Conservation (phyloP, 2,329 filamentous ascomycete genomes). For the Colletotrichum sp. region DNA sequence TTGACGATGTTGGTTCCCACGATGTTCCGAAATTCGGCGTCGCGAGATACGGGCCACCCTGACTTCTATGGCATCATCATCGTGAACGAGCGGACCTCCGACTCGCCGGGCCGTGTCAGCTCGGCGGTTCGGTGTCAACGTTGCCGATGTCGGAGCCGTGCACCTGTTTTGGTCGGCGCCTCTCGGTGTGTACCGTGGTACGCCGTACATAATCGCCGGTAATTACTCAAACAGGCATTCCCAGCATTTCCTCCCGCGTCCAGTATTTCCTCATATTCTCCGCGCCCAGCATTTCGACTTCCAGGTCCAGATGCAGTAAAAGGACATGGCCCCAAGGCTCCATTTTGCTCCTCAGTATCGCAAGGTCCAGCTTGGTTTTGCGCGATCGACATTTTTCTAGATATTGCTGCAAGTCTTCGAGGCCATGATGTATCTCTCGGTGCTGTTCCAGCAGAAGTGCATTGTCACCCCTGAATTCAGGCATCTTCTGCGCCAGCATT, state of each 20-base stretch:
- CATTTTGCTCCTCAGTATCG: constrained; percentile 72
- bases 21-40: background rate
- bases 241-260: constrained; percentile 75
- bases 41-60: background rate
- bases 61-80: constrained; percentile 7
- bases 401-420: constrained; percentile 72
- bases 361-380: constrained; percentile 61
- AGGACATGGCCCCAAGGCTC: constrained; percentile 79
- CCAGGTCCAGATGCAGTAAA: constrained; percentile 83
- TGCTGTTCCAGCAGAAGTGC: constrained; percentile 77
- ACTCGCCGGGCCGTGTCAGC: background rate
- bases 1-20: background rate
- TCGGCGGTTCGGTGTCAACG: background rate
- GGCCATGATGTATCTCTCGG: constrained; percentile 75
- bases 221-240: constrained; percentile 66
- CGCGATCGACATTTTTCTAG: constrained; percentile 66
- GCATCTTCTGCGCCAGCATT: constrained; percentile 76
- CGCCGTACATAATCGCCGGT: background rate
- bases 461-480: constrained; percentile 64
- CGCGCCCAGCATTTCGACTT: constrained; percentile 78
- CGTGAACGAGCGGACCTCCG: background rate
- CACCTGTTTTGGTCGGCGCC: background rate
- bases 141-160: background rate
- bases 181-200: background rate
- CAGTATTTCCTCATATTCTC: constrained; percentile 90